A percentile compares a stretch with the other conserved stretches of the same genome.
Conservation (phyloP, 768 basidiomycete genomes). For the Phylloporus arenicola region DNA sequence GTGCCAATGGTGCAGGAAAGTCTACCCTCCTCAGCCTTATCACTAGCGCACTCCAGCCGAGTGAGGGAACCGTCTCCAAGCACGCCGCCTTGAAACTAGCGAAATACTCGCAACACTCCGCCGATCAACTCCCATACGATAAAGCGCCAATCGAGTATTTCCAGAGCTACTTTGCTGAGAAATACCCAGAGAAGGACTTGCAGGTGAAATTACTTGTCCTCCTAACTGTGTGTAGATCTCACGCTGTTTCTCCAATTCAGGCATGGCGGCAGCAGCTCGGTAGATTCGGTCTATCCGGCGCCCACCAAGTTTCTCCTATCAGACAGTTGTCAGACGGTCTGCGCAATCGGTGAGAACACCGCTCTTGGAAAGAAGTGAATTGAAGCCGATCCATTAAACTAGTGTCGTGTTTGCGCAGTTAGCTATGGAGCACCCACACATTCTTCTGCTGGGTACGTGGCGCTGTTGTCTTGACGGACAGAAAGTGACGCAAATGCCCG, state of each 20-base stretch:
- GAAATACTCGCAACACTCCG: conserved; percentile 98
- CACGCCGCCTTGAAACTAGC: conserved; percentile 90
- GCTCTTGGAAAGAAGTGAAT: conserved; percentile 5
- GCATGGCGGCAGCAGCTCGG: conserved; percentile 95
- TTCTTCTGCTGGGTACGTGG: conserved; percentile 71
- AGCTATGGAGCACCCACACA: conserved; percentile 96
- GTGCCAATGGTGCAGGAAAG: conserved; percentile 94
- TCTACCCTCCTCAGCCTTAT: conserved; percentile 90
- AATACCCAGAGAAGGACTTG: conserved; percentile 91
- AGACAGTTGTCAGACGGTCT: conserved; percentile 93
- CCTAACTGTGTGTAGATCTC: conserved; percentile 7
- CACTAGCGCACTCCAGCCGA: conserved; percentile 73
- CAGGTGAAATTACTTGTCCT: conserved; percentile 37
- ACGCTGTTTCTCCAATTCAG: conserved; percentile 33
- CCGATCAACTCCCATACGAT: conserved; percentile 96
- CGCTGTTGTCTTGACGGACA: conserved; percentile 10
- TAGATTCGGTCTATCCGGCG: conserved; percentile 89
- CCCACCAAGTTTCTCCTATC: conserved; percentile 93
- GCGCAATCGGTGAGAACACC: conserved; percentile 70
- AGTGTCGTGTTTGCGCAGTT: conserved; percentile 96
- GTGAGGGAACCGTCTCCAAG: conserved; percentile 82
- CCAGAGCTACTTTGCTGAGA: conserved; percentile 68
- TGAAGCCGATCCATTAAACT: conserved; percentile 15
- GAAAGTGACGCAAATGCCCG: conserved; percentile 1
- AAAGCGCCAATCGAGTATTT: conserved; percentile 91